phyloP scores from a whole-genome alignment of 306 rosid genomes.

The Acmispon strigosus region DNA sequence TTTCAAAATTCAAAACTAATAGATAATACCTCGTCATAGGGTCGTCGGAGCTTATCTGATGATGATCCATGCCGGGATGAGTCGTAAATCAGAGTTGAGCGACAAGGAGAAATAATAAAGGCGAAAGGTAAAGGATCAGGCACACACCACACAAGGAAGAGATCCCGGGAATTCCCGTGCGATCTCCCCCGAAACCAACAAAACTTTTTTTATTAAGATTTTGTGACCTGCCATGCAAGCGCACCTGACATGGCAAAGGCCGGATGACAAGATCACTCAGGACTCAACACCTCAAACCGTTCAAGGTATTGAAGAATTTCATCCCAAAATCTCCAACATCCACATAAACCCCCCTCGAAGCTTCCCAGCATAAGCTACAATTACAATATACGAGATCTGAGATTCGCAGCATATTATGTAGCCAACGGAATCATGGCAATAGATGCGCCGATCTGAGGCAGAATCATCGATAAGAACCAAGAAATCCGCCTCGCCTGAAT shows the following conservation, averaged over 20 bases:
- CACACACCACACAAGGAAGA: conserved; percentile 48
- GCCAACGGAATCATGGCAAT: not conserved
- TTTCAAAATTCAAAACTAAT: not conserved
- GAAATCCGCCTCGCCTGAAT: not conserved
- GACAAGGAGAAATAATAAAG: not conserved
- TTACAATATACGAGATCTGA: not conserved
- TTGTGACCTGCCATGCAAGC: conserved; percentile 97
- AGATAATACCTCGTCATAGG: conserved; percentile 20
- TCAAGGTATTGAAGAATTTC: not conserved
- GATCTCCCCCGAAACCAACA: conserved; percentile 51
- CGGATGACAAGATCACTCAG: conserved; percentile 69
- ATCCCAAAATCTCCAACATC: conserved; percentile 51
- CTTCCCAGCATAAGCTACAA: not conserved
- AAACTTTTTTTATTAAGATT: conserved; percentile 43
- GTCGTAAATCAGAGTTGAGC: not conserved
- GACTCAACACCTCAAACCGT: not conserved
- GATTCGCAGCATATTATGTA: not conserved
- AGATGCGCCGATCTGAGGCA: not conserved
- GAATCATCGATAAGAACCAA: too few species aligned
- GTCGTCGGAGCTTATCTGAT: not conserved
- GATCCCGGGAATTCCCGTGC: conserved; percentile 91
- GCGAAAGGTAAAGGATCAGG: conserved; percentile 1
- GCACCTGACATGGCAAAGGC: conserved; percentile 99
- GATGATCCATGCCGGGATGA: not conserved
- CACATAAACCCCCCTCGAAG: not conserved